Percentiles rank a stretch among this genome's conserved stretches.
Evolutionary conservation across 805 yeast species (phyloP).

Genomic region (Wilhelminamyces savonicus): DNA sequence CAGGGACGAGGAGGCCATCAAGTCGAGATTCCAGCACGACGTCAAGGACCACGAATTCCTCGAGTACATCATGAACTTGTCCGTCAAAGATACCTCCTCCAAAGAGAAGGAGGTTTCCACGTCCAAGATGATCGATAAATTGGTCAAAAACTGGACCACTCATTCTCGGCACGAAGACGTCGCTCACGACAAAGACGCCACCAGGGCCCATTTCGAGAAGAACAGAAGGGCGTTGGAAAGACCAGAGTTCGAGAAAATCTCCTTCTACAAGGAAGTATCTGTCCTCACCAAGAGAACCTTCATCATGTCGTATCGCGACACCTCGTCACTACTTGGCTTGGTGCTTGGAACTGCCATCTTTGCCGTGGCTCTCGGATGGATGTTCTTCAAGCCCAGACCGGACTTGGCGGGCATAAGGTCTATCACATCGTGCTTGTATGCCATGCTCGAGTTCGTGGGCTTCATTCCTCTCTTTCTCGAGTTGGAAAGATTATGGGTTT

Average conservation of each 20-base stretch:
- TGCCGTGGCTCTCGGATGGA: conserved; percentile 69
- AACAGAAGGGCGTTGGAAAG: conserved; percentile 13
- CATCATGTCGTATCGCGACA: conserved; percentile 27
- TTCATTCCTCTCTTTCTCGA: conserved; percentile 36
- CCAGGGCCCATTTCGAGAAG: conserved; percentile 6
- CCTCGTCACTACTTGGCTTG: conserved; percentile 25
- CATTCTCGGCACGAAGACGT: conserved; percentile 5
- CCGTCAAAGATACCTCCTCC: conserved; percentile 29
- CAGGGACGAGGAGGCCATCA: not conserved
- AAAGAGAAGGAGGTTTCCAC: conserved; percentile 15
- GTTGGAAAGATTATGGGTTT: conserved; percentile 31
- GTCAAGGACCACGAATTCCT: conserved; percentile 11
- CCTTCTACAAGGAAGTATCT: conserved; percentile 21
- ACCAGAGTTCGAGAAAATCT: conserved; percentile 13
- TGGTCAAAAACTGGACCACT: conserved; percentile 27
- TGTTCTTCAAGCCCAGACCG: conserved; percentile 59
- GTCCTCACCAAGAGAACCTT: conserved; percentile 32
- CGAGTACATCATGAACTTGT: conserved; percentile 30
- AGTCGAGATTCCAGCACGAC: not conserved
- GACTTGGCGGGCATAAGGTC: conserved; percentile 63
- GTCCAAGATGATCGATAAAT: conserved; percentile 14
- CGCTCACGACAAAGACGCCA: not conserved
- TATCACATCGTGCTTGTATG: conserved; percentile 30
- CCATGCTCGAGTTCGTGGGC: conserved; percentile 33
- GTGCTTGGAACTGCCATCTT: conserved; percentile 39